phyloP scores from a whole-genome alignment of 495 filamentous ascomycete genomes.

The Cryomyces minteri region DNA sequence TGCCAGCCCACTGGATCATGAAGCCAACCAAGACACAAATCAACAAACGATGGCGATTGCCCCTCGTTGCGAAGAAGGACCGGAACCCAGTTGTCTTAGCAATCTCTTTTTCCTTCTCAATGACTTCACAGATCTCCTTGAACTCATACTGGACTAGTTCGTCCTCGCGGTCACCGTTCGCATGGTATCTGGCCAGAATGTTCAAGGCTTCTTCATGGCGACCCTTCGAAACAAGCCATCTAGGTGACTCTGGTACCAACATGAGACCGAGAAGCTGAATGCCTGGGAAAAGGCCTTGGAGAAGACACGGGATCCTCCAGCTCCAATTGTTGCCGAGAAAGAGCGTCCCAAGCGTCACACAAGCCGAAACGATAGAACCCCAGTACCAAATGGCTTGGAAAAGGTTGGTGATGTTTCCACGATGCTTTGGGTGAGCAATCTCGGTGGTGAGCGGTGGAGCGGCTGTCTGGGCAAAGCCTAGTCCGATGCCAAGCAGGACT shows the following conservation, averaged over 20 bases:
- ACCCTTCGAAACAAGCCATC: slow-evolving; percentile 8
- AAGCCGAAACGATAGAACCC: slow-evolving; percentile 24
- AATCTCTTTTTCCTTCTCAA: slow-evolving; percentile 9
- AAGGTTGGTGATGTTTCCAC: slow-evolving; percentile 23
- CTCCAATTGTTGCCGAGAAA: slow-evolving; percentile 18
- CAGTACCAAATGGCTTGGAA: slow-evolving; percentile 26
- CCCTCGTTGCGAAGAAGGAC: slow-evolving; percentile 41
- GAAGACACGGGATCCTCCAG: neutral
- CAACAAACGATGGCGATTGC: slow-evolving; percentile 44
- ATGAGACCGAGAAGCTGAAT: slow-evolving; percentile 1
- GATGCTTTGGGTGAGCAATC: slow-evolving; percentile 19
- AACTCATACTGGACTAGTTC: slow-evolving; percentile 41
- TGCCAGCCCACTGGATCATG: slow-evolving; percentile 54
- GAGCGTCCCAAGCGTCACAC: slow-evolving; percentile 24
- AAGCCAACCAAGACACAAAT: slow-evolving; percentile 40
- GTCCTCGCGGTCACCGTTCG: slow-evolving; percentile 34
- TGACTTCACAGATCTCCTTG: slow-evolving; percentile 16
- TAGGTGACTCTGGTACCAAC: slow-evolving; percentile 3
- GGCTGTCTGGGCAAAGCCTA: neutral
- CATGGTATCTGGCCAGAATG: slow-evolving; percentile 22
- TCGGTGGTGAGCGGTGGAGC: neutral
- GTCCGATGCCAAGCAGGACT: neutral
- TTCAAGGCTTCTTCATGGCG: slow-evolving; percentile 12
- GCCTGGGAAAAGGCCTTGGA: neutral
- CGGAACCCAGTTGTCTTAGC: neutral